Conservation (phyloP, 2,329 filamentous ascomycete species). For the Pseudogymnoascus sp. region DNA sequence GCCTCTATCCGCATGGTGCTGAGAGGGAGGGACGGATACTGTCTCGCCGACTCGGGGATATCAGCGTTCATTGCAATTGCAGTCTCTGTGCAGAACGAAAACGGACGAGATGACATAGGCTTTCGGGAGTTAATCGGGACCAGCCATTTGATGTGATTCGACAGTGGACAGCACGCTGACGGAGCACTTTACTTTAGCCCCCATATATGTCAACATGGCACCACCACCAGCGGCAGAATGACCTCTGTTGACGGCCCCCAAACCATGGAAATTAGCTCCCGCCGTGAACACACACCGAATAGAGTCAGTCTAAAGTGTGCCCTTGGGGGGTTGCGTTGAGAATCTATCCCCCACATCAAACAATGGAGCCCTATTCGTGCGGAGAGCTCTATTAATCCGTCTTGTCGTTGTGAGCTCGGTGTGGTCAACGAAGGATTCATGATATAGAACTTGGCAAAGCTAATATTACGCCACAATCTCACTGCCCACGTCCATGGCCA, state of each 20-base stretch:
- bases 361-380: not conserved
- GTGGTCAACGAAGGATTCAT: not conserved
- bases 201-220: not conserved
- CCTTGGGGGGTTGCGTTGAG: not conserved
- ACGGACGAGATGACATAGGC: conserved; percentile 1
- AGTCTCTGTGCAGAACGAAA: not conserved
- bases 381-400: not conserved
- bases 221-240: conserved; percentile 1
- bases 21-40: not conserved
- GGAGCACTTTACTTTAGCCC: not conserved
- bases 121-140: conserved; percentile 1
- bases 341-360: not conserved
- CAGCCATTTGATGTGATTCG: conserved; percentile 5
- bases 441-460: not conserved
- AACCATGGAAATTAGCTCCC: conserved; percentile 4
- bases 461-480: conserved; percentile 3
- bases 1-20: not conserved
- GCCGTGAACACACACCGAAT: not conserved
- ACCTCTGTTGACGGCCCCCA: not conserved
- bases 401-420: not conserved
- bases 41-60: not conserved
- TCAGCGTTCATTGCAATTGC: not conserved
- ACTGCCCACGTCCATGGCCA: not conserved
- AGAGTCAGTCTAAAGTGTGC: not conserved
- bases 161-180: not conserved